Evolutionary conservation across 192 early-diverging fungal genomes (phyloP).

Genomic region (Mortierella alpina): DNA sequence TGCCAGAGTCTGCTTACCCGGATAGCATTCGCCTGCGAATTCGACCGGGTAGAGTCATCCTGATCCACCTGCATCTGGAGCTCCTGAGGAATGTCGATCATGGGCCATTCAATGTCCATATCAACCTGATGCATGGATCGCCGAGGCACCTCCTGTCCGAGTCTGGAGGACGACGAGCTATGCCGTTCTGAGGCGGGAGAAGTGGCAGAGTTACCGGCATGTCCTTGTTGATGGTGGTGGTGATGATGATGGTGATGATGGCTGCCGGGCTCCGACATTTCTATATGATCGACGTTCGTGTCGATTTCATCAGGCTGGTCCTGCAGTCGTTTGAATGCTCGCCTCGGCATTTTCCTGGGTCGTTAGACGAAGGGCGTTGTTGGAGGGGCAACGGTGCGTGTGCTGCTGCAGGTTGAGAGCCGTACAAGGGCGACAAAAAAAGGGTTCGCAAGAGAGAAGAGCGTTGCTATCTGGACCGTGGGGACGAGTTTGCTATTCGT

Average conservation of each 20-base stretch:
- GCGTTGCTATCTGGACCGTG: background rate
- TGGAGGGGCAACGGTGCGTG: background rate
- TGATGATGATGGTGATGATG: conserved; percentile 15
- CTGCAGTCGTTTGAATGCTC: conserved; percentile 44
- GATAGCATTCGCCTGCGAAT: conserved; percentile 59
- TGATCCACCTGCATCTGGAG: conserved; percentile 35
- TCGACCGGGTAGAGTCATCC: conserved; percentile 47
- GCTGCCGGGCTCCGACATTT: conserved; percentile 42
- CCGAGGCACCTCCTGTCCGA: conserved; percentile 22
- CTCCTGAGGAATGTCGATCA: conserved; percentile 58
- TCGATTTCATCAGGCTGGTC: conserved; percentile 48
- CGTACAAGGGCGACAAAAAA: background rate
- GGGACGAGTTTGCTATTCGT: no score
- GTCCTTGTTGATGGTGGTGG: background rate
- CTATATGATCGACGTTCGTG: conserved; percentile 33
- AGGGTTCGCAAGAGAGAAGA: background rate
- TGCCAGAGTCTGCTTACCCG: conserved; percentile 26
- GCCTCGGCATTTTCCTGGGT: conserved; percentile 22
- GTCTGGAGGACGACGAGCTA: conserved; percentile 38
- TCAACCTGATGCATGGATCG: conserved; percentile 49
- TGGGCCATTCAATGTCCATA: conserved; percentile 51
- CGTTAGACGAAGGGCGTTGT: background rate
- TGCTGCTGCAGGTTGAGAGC: background rate
- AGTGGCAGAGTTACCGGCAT: conserved; percentile 9
- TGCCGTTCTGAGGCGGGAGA: conserved; percentile 38